Evolutionary conservation across 2,329 filamentous ascomycete genomes (phyloP).

Genomic region (Allantophomopsis lycopodina): DNA sequence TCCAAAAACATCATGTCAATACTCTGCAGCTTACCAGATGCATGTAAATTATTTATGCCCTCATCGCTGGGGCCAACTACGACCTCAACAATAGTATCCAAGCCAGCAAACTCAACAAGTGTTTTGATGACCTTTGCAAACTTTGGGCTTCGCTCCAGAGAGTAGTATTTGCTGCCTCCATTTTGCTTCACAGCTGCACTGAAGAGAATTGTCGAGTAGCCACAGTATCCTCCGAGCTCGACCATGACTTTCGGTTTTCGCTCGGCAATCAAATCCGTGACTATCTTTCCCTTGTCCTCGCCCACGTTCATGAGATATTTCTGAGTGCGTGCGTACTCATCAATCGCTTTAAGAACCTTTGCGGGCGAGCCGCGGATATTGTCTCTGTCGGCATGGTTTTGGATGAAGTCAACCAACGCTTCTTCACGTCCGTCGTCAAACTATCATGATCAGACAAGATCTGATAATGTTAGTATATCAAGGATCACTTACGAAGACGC

Average conservation of each 20-base stretch:
- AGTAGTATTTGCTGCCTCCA: constrained; percentile 54
- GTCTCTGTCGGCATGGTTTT: constrained; percentile 44
- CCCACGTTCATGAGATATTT: constrained; percentile 76
- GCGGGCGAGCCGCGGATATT: constrained; percentile 49
- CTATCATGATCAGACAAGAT: constrained; percentile 13
- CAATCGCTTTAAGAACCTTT: constrained; percentile 53
- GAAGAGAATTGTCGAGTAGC: constrained; percentile 71
- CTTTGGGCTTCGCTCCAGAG: constrained; percentile 59
- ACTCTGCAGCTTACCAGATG: constrained; percentile 33
- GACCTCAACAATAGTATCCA: constrained; percentile 57
- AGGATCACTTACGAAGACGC: constrained; percentile 7
- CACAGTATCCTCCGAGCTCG: constrained; percentile 70
- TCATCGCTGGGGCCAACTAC: constrained; percentile 54
- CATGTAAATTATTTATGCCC: constrained; percentile 47
- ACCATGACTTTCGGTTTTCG: constrained; percentile 57
- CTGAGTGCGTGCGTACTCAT: constrained; percentile 49
- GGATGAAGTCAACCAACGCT: constrained; percentile 58
- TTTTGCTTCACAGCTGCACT: constrained; percentile 48
- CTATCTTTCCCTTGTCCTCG: constrained; percentile 57
- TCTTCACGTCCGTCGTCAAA: constrained; percentile 63
- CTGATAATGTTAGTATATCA: background rate
- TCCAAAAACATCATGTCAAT: constrained; percentile 69
- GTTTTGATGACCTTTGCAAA: constrained; percentile 58
- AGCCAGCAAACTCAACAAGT: constrained; percentile 60
- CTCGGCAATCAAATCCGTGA: constrained; percentile 53